Conservation (phyloP, 495 filamentous ascomycete species). For the Penicillium parvum region DNA sequence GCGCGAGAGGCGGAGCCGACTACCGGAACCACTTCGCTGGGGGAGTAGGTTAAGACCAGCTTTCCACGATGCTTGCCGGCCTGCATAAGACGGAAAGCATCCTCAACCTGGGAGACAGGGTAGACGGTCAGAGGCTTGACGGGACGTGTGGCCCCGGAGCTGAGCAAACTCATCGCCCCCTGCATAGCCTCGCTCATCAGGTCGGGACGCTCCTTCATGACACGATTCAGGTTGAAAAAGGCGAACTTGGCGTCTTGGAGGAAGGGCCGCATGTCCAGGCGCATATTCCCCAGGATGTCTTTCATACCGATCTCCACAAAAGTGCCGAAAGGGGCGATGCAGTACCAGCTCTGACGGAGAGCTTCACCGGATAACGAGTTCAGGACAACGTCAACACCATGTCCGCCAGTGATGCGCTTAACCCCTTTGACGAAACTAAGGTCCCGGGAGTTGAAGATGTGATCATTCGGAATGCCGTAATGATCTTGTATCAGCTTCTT, state of each 20-base stretch:
- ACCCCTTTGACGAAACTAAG: conserved; percentile 40
- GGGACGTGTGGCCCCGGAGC: background rate
- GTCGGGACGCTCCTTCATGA: background rate
- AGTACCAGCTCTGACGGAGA: conserved; percentile 41
- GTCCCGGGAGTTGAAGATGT: conserved; percentile 48
- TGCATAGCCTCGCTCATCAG: background rate
- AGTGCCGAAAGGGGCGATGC: conserved; percentile 42
- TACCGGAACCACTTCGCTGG: background rate
- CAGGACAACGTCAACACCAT: conserved; percentile 53
- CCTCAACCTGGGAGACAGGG: conserved; percentile 11
- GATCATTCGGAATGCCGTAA: conserved; percentile 34
- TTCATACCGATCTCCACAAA: conserved; percentile 46
- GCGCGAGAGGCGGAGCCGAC: background rate
- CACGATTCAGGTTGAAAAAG: conserved; percentile 7
- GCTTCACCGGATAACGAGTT: conserved; percentile 45
- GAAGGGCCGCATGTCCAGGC: conserved; percentile 17
- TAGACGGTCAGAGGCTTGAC: conserved; percentile 9
- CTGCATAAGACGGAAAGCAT: conserved; percentile 27
- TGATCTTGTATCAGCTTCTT: conserved; percentile 25
- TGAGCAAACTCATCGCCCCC: background rate
- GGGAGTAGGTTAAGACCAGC: conserved; percentile 26
- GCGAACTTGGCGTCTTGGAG: conserved; percentile 13
- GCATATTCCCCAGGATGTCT: conserved; percentile 24
- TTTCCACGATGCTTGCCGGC: conserved; percentile 39
- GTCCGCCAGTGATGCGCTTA: conserved; percentile 36